Evolutionary conservation across 139 green algal genomes (phyloP).

Genomic region (Astrephomene gubernaculifera): DNA sequence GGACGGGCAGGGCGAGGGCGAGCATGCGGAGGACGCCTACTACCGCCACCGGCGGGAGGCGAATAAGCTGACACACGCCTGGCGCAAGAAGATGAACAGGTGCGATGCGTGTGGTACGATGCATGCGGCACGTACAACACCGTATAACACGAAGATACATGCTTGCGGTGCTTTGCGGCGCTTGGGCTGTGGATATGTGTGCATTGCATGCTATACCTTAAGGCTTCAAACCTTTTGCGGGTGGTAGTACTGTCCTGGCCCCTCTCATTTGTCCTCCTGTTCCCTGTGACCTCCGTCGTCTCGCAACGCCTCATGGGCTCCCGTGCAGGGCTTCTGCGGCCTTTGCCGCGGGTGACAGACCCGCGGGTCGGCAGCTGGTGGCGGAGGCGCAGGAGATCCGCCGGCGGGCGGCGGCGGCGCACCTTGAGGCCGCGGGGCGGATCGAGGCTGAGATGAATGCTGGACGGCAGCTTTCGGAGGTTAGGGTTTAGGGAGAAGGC

Average conservation of each 20-base stretch:
- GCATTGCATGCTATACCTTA: neutral
- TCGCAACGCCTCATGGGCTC: neutral
- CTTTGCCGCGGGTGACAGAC: constrained; percentile 8
- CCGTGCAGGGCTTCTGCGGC: constrained; percentile 13
- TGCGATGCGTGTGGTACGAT: neutral
- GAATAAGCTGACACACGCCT: constrained; percentile 14
- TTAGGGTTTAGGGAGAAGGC: too few relatives aligned
- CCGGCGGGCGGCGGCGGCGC: neutral
- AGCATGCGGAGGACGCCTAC: constrained; percentile 8
- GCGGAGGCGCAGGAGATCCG: constrained; percentile 30
- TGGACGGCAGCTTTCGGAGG: constrained; percentile 21
- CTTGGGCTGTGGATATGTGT: neutral
- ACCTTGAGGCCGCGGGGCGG: constrained; percentile 8
- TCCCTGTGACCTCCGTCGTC: neutral
- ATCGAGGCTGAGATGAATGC: constrained; percentile 20
- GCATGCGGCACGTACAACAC: neutral
- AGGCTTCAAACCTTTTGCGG: neutral
- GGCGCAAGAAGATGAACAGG: constrained; percentile 24
- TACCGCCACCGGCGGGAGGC: neutral
- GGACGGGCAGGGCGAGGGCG: neutral
- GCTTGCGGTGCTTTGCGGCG: neutral
- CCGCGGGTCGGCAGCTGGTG: constrained; percentile 9
- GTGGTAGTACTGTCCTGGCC: neutral
- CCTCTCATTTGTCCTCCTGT: neutral
- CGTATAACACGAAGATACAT: neutral